A percentile compares a stretch with the other conserved stretches of the same genome.
These are phyloP conservation scores for Debaryomycetaceae sp. DNA, from an alignment of 1,139 yeast species.

Conservation along the genomic window DNA sequence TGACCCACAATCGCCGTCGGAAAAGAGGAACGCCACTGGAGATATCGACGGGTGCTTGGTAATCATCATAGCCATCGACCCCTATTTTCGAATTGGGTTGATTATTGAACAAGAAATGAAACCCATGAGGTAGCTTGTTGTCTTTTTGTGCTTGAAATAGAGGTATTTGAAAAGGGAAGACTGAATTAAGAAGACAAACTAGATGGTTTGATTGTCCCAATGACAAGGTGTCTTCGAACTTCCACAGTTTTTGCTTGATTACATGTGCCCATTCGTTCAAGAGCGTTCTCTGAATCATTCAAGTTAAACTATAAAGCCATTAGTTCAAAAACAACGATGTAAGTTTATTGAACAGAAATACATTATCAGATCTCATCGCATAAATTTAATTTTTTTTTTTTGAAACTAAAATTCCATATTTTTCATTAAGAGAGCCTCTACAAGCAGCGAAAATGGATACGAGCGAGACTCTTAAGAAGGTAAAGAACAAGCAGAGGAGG, in stretches of 20 bases:
- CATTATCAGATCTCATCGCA: conserved; percentile 5
- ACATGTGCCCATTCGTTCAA: conserved; percentile 15
- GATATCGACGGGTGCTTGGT: conserved; percentile 59
- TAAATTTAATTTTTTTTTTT: conserved; percentile 3
- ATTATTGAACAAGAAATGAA: conserved; percentile 61
- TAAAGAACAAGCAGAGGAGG: conserved; percentile 75
- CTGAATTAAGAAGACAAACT: conserved; percentile 14
- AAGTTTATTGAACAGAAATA: background rate
- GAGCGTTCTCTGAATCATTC: background rate
- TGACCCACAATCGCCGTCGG: conserved; percentile 76
- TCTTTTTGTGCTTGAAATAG: background rate
- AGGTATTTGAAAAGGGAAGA: conserved; percentile 9
- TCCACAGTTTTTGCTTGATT: conserved; percentile 15
- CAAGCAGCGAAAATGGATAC: conserved; percentile 16
- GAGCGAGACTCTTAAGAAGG: conserved; percentile 39
- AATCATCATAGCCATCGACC: conserved; percentile 77
- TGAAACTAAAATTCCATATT: background rate
- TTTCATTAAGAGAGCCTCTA: background rate
- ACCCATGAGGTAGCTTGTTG: conserved; percentile 44
- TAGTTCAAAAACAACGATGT: background rate
- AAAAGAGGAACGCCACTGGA: conserved; percentile 28
- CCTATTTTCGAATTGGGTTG: conserved; percentile 51
- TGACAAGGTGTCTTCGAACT: conserved; percentile 17
- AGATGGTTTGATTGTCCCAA: conserved; percentile 16
- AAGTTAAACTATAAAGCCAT: background rate